These are phyloP conservation scores for Aspergillus ruber DNA, from an alignment of 2,329 filamentous ascomycete species.

Conservation along the genomic window DNA sequence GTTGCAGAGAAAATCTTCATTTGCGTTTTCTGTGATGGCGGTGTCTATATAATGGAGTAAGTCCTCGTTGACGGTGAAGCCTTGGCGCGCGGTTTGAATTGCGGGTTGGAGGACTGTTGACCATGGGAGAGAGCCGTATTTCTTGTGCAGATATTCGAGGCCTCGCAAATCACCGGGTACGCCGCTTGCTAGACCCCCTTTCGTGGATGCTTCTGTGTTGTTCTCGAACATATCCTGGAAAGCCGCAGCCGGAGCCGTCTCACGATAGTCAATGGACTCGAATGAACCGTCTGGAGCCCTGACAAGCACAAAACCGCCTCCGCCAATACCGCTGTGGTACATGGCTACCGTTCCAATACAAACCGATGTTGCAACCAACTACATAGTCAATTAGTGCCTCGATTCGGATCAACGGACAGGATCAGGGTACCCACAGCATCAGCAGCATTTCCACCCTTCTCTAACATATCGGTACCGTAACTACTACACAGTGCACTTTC, in stretches of 20 bases:
- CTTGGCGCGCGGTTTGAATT: conserved; percentile 64
- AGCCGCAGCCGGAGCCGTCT: conserved; percentile 76
- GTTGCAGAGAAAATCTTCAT: conserved; percentile 60
- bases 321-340: conserved; percentile 76
- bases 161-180: conserved; percentile 62
- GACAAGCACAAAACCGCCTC: conserved; percentile 84
- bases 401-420: conserved; percentile 4
- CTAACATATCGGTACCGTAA: conserved; percentile 60
- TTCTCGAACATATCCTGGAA: conserved; percentile 78
- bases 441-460: conserved; percentile 62
- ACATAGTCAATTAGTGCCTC: conserved; percentile 1
- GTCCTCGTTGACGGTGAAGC: conserved; percentile 68
- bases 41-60: conserved; percentile 65
- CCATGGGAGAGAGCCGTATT: conserved; percentile 60
- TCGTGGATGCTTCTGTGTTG: conserved; percentile 60
- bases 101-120: conserved; percentile 66
- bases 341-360: conserved; percentile 70
- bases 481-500: conserved; percentile 63
- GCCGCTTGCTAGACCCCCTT: conserved; percentile 63
- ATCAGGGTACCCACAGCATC: conserved; percentile 52
- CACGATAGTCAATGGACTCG: conserved; percentile 84
- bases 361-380: conserved; percentile 65
- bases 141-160: conserved; percentile 66
- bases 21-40: conserved; percentile 39
- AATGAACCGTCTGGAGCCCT: conserved; percentile 66